A percentile compares a stretch with the other conserved stretches of the same genome.
phyloP scores from a whole-genome alignment of 2,329 filamentous ascomycete genomes.

The Penicillium sp. region DNA sequence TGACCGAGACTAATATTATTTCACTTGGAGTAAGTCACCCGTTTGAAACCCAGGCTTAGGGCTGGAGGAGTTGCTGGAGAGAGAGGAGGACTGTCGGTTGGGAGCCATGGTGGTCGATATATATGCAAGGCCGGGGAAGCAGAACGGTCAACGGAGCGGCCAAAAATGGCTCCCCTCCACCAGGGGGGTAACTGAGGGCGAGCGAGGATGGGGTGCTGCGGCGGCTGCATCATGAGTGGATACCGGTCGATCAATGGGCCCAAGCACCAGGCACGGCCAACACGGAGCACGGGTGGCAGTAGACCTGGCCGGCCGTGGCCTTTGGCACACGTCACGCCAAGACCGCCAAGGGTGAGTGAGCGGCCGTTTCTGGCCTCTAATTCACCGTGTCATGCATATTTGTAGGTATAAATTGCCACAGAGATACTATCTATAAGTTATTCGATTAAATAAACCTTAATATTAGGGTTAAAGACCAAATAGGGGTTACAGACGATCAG shows the following conservation, averaged over 20 bases:
- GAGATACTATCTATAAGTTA: no score
- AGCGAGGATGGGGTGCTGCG: not conserved
- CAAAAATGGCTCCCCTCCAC: not conserved
- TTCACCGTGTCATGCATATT: slow-evolving; percentile 15
- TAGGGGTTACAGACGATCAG: no score
- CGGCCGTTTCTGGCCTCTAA: slow-evolving; percentile 16
- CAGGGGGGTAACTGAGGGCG: not conserved
- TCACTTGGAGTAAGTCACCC: not conserved
- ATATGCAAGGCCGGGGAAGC: not conserved
- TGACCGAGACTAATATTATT: not conserved
- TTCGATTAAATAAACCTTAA: no score
- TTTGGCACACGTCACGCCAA: slow-evolving; percentile 9
- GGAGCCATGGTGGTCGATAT: not conserved
- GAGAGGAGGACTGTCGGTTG: not conserved
- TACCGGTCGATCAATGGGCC: not conserved
- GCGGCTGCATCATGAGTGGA: not conserved
- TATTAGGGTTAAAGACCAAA: no score
- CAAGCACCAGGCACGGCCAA: slow-evolving; percentile 13
- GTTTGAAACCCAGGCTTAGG: not conserved
- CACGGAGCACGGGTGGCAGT: slow-evolving; percentile 5
- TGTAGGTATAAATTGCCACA: slow-evolving; percentile 3
- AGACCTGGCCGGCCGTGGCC: slow-evolving; percentile 4
- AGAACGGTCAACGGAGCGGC: not conserved
- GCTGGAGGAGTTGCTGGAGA: not conserved
- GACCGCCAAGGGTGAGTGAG: slow-evolving; percentile 9